Base-by-base conservation (phyloP, 768 basidiomycete genomes). In the Russula sp. region DNA sequence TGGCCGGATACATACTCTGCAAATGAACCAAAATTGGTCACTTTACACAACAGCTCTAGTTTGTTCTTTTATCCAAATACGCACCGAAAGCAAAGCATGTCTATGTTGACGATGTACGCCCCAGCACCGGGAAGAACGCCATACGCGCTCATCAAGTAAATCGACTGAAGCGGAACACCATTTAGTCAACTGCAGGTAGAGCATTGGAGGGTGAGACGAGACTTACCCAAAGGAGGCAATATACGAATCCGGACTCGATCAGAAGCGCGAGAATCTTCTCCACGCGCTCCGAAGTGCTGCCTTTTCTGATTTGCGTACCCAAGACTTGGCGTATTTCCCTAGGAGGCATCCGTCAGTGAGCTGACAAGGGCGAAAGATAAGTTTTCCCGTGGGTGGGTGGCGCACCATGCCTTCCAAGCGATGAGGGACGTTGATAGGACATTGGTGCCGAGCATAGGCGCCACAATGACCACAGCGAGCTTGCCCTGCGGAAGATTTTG, bases 331-430 rank as follows among this genome's bases (percentile, higher is more conserved):
- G 64, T 46, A 61, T 24, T 57, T 52, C 64, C 64, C 61, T 42
- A 16, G 7, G 16, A 30, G 13, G 2, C 11, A 20, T n/a, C 36
- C 9, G 32, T 59, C 26, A 54, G 51, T 49, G 26, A 3, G 1
- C 34, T 8, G 44, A 57, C 14, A 26, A n/a, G n/a, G n/a, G n/a
- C n/a, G n/a, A n/a, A n/a, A 38, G 7, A 46, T 22, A 48, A n/a
- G 11, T 9, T 14, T 30, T 24, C n/a, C 18, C 22, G 36, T 36
- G 36, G 36, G 36, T 36, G 11, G 3, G 5, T 3, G 11, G 20
- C 64, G 32, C 32, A 65, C 64, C 64, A 65, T 24, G 64, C 64
- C 42, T 65, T 65, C 64, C 64, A 65, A 22, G 59, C 64, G 49
- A 65, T 65, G 10, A 65, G 38, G 0, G 32, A 44, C 28, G 64